Evolutionary conservation across 495 filamentous ascomycete genomes (phyloP), one percentile per base, ranked within the genome.

Genomic region (Parathielavia hyrcaniae): DNA sequence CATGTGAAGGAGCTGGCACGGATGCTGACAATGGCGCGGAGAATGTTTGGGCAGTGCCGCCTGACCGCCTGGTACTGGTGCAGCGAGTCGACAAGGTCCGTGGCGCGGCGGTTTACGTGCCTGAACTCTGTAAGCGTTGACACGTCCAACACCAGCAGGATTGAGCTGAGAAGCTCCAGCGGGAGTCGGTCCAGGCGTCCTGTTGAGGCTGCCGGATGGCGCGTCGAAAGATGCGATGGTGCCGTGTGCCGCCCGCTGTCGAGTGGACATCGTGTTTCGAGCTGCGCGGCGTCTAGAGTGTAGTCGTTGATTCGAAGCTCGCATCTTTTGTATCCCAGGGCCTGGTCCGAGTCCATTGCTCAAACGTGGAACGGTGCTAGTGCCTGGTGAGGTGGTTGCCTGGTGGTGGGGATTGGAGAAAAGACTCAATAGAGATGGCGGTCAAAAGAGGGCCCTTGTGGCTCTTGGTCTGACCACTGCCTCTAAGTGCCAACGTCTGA

Each of bases 201-300:
- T n/a, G n/a, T n/a, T n/a, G n/a, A n/a, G n/a, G n/a, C n/a, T n/a
- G 53, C 47, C 10, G 26, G 13, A 16, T 30, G 7, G 7, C 26
- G 22, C 23, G 23, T 12, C 30, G 22, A 16, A 11, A 2, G 43
- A 1, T 46, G 43, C 43, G 43, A 46, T 30, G 26, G 26, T 1
- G 20, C n/a, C 9, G 22, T 30, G 50, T 66, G 61, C 53, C 49
- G 55, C 50, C 62, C 64, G 46, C 66, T 67, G 58, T 71, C 69
- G 35, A 71, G 69, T 44, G 59, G 67, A 52, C 62, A 67, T 20
- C 50, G 62, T 46, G 57, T 39, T 32, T 64, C 61, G 22, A 67
- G 63, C 12, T 65, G 9, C 9, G 61, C 61, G 40, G 65, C 57
- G 39, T 69, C 64, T 38, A 69, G 59, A 9, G 58, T 67, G 51